These are phyloP conservation scores for Fusarium veterinarium DNA, from an alignment of 2,329 filamentous ascomycete species.

Conservation along the genomic window DNA sequence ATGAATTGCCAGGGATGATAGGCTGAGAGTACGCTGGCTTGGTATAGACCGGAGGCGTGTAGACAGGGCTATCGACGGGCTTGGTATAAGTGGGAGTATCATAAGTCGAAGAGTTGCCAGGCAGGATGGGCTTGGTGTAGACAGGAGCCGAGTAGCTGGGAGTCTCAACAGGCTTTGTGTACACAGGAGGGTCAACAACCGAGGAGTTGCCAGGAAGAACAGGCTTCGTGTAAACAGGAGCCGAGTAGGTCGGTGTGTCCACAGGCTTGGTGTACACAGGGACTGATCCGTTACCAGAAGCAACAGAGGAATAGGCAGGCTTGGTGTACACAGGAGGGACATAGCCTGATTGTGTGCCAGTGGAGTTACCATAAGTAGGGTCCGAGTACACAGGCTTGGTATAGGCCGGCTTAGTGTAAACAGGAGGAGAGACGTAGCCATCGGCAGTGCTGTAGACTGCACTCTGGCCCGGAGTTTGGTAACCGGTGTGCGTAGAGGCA, in stretches of 20 bases:
- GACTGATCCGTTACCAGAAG: constrained; percentile 11
- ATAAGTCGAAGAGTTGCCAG: constrained; percentile 10
- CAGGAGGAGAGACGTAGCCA: constrained; percentile 20
- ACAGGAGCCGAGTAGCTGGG: constrained; percentile 17
- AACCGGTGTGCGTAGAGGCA: constrained; percentile 10
- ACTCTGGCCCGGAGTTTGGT: constrained; percentile 11
- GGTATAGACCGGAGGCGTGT: constrained; percentile 27
- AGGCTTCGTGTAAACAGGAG: constrained; percentile 25
- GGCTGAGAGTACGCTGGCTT: constrained; percentile 3
- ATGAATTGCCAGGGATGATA: constrained; percentile 20
- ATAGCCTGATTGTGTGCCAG: constrained; percentile 19
- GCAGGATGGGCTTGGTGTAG: constrained; percentile 16
- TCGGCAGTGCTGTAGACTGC: constrained; percentile 10
- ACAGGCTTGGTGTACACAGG: constrained; percentile 24
- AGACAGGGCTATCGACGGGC: constrained; percentile 4
- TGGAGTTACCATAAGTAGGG: constrained; percentile 24
- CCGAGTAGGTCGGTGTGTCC: constrained; percentile 16
- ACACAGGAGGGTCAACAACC: neutral
- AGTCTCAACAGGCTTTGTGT: constrained; percentile 21
- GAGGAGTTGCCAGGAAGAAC: constrained; percentile 7
- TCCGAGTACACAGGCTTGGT: constrained; percentile 24
- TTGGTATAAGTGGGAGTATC: constrained; percentile 19
- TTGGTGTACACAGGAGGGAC: constrained; percentile 21
- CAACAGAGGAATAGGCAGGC: constrained; percentile 3
- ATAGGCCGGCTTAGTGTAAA: constrained; percentile 21